phyloP scores from a whole-genome alignment of 208 protist species.

The Leishmania major region DNA sequence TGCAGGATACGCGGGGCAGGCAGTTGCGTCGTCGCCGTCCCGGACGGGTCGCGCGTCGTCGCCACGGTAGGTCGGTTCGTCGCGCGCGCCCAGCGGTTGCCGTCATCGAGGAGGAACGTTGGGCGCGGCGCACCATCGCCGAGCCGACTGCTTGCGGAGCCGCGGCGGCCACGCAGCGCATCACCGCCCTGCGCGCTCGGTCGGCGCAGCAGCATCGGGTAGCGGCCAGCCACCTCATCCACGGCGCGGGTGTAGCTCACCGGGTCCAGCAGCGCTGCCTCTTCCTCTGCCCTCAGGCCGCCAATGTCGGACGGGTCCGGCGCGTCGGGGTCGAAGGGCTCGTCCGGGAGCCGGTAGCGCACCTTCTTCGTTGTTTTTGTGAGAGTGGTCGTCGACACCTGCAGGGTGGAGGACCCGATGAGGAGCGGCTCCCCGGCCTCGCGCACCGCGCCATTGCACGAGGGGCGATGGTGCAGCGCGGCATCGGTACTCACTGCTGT shows the following conservation, averaged over 20 bases:
- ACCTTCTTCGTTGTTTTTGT: slow-evolving; percentile 59
- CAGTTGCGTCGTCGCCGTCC: slow-evolving; percentile 18
- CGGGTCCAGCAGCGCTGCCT: slow-evolving; percentile 48
- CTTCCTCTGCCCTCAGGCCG: slow-evolving; percentile 35
- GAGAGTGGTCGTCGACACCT: slow-evolving; percentile 63
- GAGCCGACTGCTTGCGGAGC: not conserved
- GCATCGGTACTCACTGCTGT: not conserved
- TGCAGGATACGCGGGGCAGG: slow-evolving; percentile 21
- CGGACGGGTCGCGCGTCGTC: slow-evolving; percentile 45
- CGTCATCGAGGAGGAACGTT: slow-evolving; percentile 46
- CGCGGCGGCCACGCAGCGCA: not conserved
- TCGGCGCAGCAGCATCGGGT: slow-evolving; percentile 36
- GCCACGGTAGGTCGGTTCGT: slow-evolving; percentile 41
- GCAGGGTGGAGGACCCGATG: slow-evolving; percentile 20
- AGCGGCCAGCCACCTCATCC: slow-evolving; percentile 18
- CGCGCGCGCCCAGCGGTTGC: slow-evolving; percentile 45
- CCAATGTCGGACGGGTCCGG: slow-evolving; percentile 37
- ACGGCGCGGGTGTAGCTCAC: slow-evolving; percentile 34
- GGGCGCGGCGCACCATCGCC: slow-evolving; percentile 11
- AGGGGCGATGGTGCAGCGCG: slow-evolving; percentile 15
- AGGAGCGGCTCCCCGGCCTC: slow-evolving; percentile 4
- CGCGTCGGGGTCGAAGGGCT: slow-evolving; percentile 39
- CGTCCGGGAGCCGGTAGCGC: slow-evolving; percentile 46
- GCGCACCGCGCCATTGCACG: slow-evolving; percentile 3
- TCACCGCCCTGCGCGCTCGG: slow-evolving; percentile 28